These are phyloP conservation scores for Penicillium sp. DNA, from an alignment of 2,329 filamentous ascomycete species.

Conservation along the genomic window DNA sequence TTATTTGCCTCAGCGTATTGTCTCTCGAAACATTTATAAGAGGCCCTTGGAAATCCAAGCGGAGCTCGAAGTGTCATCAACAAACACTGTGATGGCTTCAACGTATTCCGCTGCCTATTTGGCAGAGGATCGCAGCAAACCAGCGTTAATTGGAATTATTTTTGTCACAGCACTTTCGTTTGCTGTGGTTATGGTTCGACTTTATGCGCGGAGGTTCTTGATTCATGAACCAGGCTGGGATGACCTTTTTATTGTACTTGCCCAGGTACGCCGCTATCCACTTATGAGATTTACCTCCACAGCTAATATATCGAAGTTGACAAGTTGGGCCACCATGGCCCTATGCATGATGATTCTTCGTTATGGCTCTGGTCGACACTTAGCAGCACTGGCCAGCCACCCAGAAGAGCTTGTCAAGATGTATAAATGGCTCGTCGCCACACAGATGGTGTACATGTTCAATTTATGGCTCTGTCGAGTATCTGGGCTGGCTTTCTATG, in stretches of 20 bases:
- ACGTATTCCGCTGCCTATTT: background rate
- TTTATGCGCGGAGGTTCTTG: conserved; percentile 9
- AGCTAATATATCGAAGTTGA: background rate
- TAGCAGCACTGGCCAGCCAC: conserved; percentile 4
- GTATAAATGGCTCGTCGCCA: conserved; percentile 23
- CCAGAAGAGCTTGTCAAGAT: conserved; percentile 9
- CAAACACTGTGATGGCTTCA: background rate
- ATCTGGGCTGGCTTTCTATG: conserved; percentile 21
- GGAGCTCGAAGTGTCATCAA: background rate
- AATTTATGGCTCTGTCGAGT: conserved; percentile 21
- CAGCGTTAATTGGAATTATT: conserved; percentile 25
- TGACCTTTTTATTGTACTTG: conserved; percentile 17
- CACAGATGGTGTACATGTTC: conserved; percentile 20
- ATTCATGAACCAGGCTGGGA: conserved; percentile 20
- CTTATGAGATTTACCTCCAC: background rate
- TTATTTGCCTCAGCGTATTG: background rate
- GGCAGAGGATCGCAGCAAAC: background rate
- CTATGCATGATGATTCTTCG: conserved; percentile 12
- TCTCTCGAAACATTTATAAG: background rate
- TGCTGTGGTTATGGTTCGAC: conserved; percentile 9
- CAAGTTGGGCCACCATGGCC: conserved; percentile 8
- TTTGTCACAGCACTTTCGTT: conserved; percentile 10
- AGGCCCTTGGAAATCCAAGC: background rate
- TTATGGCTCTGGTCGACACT: conserved; percentile 17
- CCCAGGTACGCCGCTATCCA: conserved; percentile 7